Percentiles rank a stretch among this genome's conserved stretches.
Evolutionary conservation across 345 rosid genomes (phyloP).

Genomic region (Citrus australasica): DNA sequence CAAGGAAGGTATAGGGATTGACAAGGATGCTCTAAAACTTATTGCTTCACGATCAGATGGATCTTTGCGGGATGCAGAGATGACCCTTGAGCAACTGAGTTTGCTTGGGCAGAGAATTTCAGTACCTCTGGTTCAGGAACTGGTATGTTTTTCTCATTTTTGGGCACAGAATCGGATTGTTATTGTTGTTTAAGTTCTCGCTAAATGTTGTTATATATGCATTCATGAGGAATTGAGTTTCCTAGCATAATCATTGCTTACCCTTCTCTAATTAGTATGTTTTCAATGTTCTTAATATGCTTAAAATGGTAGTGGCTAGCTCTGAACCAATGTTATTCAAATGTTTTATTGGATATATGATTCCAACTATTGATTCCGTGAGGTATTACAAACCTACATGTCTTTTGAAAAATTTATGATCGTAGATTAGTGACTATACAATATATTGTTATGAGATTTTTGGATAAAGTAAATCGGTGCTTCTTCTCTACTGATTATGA

Average conservation of each 20-base stretch:
- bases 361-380: background rate
- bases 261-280: background rate
- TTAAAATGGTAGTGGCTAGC: background rate
- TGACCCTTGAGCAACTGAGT: conserved; percentile 93
- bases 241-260: background rate
- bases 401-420: background rate
- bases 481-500: background rate
- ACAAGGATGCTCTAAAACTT: conserved; percentile 77
- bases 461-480: background rate
- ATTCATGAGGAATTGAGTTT: background rate
- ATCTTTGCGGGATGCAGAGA: conserved; percentile 90
- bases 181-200: background rate
- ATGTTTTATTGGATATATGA: background rate
- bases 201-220: background rate
- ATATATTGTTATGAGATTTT: background rate
- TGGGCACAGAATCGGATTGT: background rate
- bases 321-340: background rate
- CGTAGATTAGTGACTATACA: background rate
- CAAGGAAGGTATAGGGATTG: conserved; percentile 68
- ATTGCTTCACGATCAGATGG: conserved; percentile 98
- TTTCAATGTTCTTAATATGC: background rate
- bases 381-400: background rate
- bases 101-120: conserved; percentile 88
- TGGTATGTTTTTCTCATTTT: conserved; percentile 48
- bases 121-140: conserved; percentile 84